These are phyloP conservation scores for Colletotrichum sp. DNA, from an alignment of 2,329 filamentous ascomycete species.

Conservation along the genomic window DNA sequence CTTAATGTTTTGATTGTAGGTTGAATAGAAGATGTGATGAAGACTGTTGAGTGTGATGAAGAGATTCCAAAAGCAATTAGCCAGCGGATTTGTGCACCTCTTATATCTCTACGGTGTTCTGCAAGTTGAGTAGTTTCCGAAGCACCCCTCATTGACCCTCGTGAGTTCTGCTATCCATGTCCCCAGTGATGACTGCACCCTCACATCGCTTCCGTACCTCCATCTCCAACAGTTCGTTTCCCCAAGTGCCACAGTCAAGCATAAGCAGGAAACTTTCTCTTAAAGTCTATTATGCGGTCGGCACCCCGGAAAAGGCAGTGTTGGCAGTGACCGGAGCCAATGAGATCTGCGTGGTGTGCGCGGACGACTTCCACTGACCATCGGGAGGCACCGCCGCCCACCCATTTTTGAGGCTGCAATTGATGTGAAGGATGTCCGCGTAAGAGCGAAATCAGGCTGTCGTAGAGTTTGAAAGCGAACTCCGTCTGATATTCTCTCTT, in stretches of 20 bases:
- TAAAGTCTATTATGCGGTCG: constrained; percentile 9
- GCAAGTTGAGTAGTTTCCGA: not conserved
- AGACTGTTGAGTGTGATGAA: not conserved
- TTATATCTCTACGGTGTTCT: not conserved
- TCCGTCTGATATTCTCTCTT: not conserved
- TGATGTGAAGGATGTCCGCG: not conserved
- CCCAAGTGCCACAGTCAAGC: not conserved
- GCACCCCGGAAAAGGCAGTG: not conserved
- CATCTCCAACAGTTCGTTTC: constrained; percentile 1
- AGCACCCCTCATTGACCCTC: not conserved
- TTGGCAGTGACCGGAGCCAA: not conserved
- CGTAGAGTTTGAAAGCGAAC: not conserved
- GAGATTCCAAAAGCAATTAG: not conserved
- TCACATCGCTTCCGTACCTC: not conserved
- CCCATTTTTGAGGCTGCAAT: not conserved
- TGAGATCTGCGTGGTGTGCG: not conserved
- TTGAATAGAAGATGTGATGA: not conserved
- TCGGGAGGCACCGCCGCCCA: not conserved
- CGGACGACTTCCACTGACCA: not conserved
- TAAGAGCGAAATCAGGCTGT: not conserved
- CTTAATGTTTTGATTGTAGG: not conserved
- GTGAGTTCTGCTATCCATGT: not conserved
- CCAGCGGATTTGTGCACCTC: not conserved
- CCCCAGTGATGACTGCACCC: not conserved
- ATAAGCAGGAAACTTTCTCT: not conserved